Conservation (phyloP, 768 basidiomycete species). For the Solioccasus polychromus region DNA sequence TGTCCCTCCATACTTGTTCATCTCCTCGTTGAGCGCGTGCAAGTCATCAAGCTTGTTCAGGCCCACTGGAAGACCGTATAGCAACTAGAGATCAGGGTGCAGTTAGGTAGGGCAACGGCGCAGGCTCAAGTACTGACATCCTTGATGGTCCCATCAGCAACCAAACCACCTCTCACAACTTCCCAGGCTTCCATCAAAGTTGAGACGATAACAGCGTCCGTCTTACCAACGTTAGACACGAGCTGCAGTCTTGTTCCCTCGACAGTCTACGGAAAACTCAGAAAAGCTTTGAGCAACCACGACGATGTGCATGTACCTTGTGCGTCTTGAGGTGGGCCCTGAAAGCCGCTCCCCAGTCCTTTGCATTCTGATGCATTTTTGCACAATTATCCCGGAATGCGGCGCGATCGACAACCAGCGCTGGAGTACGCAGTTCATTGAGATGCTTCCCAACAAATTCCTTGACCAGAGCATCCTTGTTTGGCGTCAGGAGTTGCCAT, state of each 20-base stretch:
- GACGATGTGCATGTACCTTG: slow-evolving; percentile 46
- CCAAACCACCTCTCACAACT: slow-evolving; percentile 61
- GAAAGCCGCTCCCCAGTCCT: slow-evolving; percentile 66
- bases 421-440: slow-evolving; percentile 66
- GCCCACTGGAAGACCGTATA: slow-evolving; percentile 76
- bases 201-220: slow-evolving; percentile 71
- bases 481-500: slow-evolving; percentile 37
- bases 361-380: slow-evolving; percentile 65
- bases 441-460: slow-evolving; percentile 60
- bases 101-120: slow-evolving; percentile 6
- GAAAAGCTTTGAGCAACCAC: neutral
- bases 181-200: slow-evolving; percentile 82
- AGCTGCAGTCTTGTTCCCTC: slow-evolving; percentile 77
- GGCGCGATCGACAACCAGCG: slow-evolving; percentile 71
- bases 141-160: slow-evolving; percentile 69
- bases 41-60: slow-evolving; percentile 72
- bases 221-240: slow-evolving; percentile 47
- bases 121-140: slow-evolving; percentile 52
- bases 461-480: slow-evolving; percentile 47
- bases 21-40: slow-evolving; percentile 52
- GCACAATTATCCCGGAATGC: slow-evolving; percentile 73
- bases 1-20: slow-evolving; percentile 52
- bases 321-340: slow-evolving; percentile 85
- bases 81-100: slow-evolving; percentile 59
- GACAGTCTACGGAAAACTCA: slow-evolving; percentile 47